A percentile compares a stretch with the other conserved stretches of the same genome.
Conservation (phyloP, 441 rosid genomes). For the Populus hybrid region DNA sequence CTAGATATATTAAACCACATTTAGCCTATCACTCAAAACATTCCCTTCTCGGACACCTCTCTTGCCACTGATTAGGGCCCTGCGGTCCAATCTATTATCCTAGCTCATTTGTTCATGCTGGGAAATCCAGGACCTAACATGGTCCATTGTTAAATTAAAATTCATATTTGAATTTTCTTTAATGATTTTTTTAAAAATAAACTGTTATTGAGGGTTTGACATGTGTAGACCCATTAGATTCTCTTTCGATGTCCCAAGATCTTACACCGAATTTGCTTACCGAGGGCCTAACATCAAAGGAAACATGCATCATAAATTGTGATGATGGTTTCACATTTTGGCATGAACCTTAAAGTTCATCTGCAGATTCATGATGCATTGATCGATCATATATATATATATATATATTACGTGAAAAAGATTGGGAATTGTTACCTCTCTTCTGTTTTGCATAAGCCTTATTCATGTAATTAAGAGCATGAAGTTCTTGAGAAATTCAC, state of each 20-base stretch:
- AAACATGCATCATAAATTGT: background rate
- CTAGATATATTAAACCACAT: background rate
- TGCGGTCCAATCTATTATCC: background rate
- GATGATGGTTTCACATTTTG: background rate
- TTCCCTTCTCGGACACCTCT: constrained; percentile 1
- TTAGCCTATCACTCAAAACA: background rate
- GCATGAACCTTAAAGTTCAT: background rate
- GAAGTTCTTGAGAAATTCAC: background rate
- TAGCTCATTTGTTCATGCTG: background rate
- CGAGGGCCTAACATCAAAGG: background rate
- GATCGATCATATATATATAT: no score
- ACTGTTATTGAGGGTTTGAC: no score
- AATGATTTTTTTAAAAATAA: no score
- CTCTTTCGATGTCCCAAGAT: background rate
- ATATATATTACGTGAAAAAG: background rate
- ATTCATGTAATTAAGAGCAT: background rate
- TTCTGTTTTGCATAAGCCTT: background rate
- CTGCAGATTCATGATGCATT: background rate
- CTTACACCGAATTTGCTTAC: background rate
- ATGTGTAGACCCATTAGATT: background rate
- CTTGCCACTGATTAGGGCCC: background rate
- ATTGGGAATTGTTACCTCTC: background rate
- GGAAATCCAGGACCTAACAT: background rate
- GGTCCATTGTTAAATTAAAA: background rate
- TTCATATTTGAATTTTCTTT: no score